Base-by-base conservation (phyloP, 2,329 filamentous ascomycete species). In the Bisporella sp. region DNA sequence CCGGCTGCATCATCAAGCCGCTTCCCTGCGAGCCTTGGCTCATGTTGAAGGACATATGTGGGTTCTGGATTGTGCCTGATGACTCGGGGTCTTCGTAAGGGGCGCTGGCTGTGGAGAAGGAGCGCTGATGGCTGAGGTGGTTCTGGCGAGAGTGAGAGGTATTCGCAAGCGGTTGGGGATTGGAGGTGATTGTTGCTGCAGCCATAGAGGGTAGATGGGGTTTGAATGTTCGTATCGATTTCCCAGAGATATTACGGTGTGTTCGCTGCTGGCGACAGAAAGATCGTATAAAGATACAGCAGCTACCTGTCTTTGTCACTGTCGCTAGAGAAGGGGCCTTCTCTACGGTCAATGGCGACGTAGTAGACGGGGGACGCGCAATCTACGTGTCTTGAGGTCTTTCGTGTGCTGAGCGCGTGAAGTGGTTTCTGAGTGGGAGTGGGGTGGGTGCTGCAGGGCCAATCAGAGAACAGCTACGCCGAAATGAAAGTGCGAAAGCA, bases 11-110 rank as follows among this genome's bases (percentile, higher is more conserved):
- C 61, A 66, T 64, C 43, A 66, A 48, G 45, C 60, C 59, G 45
- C 56, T 58, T 31, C 58, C 57, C 46, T 66, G 64, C 13, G 63
- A 64, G 32, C 60, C 60, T 50, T 65, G 62, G 50, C 61, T 62
- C 60, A 67, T 63, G 52, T 55, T 60, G 58, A 64, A 64, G 30
- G 64, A 66, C 63, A 67, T 66, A 6, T 58, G 48, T 4, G 52
- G 47, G 43, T 55, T 59, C 30, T 41, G 49, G 35, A 37, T 37
- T 37, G 35, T 37, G 35, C 49, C 54, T 54, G 46, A 39, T 52
- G 46, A 45, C 41, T 7, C 9, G 51, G 54, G 54, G 41, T 58
- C 50, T 11, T 58, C 58, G 59, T 55, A 60, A 50, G 53, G 50
- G 48, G 54, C 59, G 31, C 44, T 51, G 31, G 50, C 45, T 5